Evolutionary conservation across 2,329 filamentous ascomycete genomes (phyloP).

Genomic region (Aspergillus tanneri): DNA sequence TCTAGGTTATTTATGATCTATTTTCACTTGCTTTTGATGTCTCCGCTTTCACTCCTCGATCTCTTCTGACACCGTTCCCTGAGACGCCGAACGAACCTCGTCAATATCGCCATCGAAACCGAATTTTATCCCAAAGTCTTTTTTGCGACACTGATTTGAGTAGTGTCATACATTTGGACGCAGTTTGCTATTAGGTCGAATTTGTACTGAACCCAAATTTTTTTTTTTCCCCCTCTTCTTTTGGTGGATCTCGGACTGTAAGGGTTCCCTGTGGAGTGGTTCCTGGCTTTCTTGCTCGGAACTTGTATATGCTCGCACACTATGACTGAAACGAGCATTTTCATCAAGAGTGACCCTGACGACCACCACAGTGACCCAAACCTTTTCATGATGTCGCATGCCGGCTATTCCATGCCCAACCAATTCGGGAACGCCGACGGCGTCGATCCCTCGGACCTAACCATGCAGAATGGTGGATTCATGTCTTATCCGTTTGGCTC

Average conservation of each 20-base stretch:
- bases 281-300: slow-evolving; percentile 10
- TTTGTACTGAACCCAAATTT: not conserved
- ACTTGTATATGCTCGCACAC: slow-evolving; percentile 17
- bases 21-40: not conserved
- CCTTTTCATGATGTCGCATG: slow-evolving; percentile 50
- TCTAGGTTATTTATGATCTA: not conserved
- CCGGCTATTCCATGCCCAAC: slow-evolving; percentile 53
- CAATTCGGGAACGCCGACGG: slow-evolving; percentile 57
- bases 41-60: not conserved
- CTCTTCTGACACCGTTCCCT: not conserved
- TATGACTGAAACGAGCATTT: slow-evolving; percentile 59
- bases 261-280: slow-evolving; percentile 17
- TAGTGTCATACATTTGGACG: not conserved
- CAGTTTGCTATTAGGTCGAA: not conserved
- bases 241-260: slow-evolving; percentile 17
- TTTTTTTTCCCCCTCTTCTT: not conserved
- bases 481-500: slow-evolving; percentile 60
- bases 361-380: slow-evolving; percentile 58
- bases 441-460: slow-evolving; percentile 83
- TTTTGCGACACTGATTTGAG: not conserved
- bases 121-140: not conserved
- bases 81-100: too few species aligned
- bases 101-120: too few species aligned
- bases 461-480: slow-evolving; percentile 59
- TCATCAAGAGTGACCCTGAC: slow-evolving; percentile 68